phyloP scores from a whole-genome alignment of 2,329 filamentous ascomycete species.

The Nannizziopsis arthrosporioides region DNA sequence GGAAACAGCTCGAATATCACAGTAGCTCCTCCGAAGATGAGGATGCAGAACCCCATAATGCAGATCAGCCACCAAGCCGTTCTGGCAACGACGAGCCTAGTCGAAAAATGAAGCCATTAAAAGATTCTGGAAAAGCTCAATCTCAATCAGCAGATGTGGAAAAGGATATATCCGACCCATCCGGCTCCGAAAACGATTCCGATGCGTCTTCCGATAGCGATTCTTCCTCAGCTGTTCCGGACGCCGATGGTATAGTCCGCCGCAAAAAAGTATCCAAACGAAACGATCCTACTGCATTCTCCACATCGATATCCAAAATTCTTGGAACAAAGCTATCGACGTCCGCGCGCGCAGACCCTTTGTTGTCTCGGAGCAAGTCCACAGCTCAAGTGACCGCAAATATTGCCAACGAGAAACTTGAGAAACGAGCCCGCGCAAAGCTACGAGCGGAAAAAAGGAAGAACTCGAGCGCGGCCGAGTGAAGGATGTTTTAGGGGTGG shows the following conservation, averaged over 20 bases:
- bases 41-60: conserved; percentile 21
- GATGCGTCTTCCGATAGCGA: conserved; percentile 24
- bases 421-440: conserved; percentile 67
- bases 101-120: conserved; percentile 13
- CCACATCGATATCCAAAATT: conserved; percentile 87
- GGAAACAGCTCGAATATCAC: conserved; percentile 53
- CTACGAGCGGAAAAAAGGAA: conserved; percentile 67
- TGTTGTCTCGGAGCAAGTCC: conserved; percentile 70
- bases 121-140: conserved; percentile 20
- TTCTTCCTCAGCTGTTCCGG: conserved; percentile 35
- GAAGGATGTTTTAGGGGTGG: conserved; percentile 65
- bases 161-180: conserved; percentile 26
- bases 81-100: conserved; percentile 14
- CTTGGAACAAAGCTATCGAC: conserved; percentile 76
- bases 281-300: conserved; percentile 84
- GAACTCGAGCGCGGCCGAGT: conserved; percentile 79
- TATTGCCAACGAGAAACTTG: conserved; percentile 63
- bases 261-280: conserved; percentile 48
- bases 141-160: conserved; percentile 17
- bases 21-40: conserved; percentile 51
- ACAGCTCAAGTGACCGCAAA: conserved; percentile 62
- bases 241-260: conserved; percentile 25
- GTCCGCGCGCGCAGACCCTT: conserved; percentile 72
- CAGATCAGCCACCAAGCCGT: conserved; percentile 13
- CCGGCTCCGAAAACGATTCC: conserved; percentile 25